These are phyloP conservation scores for Rubia peregrina DNA, from an alignment of 305 asterid genomes.

Conservation along the genomic window DNA sequence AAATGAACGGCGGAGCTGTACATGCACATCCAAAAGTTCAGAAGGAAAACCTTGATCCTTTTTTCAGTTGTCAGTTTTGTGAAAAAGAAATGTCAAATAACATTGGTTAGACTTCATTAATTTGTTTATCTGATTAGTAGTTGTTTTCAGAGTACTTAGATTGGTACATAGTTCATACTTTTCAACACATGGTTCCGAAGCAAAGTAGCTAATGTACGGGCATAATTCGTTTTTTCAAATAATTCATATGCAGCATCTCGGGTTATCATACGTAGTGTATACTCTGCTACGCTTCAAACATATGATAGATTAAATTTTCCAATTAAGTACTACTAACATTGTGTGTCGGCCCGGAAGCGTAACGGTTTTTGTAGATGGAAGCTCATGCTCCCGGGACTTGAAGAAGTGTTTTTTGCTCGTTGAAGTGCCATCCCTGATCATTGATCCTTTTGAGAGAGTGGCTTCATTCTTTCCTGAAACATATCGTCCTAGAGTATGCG, in stretches of 20 bases:
- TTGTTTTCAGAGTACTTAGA: constrained; percentile 4
- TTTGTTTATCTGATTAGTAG: neutral
- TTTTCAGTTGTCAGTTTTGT: neutral
- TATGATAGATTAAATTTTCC: too few species aligned
- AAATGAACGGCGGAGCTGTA: constrained; percentile 5
- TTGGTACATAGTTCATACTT: constrained; percentile 1
- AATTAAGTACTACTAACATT: too few species aligned
- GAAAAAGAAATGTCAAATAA: neutral
- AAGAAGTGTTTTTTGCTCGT: too few species aligned
- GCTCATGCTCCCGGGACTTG: too few species aligned
- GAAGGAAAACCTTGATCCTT: neutral
- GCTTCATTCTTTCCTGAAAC: too few species aligned
- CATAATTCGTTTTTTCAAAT: neutral
- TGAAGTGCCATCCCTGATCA: too few species aligned
- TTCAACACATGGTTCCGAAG: neutral
- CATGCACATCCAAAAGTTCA: constrained; percentile 8
- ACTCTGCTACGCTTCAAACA: too few species aligned
- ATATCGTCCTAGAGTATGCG: too few species aligned
- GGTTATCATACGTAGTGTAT: too few species aligned
- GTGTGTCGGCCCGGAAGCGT: too few species aligned
- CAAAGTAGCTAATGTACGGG: neutral
- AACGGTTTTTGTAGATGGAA: too few species aligned
- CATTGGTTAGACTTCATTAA: neutral
- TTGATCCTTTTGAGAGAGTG: too few species aligned
- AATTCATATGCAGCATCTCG: neutral